Base-by-base conservation (phyloP, 768 basidiomycete species). In the Amanita pallidorosea region DNA sequence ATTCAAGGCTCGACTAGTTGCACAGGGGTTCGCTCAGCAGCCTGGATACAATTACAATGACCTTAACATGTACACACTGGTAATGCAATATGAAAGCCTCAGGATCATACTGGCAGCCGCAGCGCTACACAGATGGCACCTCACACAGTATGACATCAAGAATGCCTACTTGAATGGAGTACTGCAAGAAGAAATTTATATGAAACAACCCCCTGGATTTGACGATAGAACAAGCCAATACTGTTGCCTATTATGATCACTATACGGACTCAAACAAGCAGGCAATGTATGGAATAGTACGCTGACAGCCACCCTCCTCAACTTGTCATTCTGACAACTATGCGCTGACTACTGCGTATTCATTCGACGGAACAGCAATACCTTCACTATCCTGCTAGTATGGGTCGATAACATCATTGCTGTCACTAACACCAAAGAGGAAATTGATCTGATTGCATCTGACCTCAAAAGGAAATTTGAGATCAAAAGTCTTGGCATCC, bases 331-430 rank as follows among this genome's bases (percentile, higher is more conserved):
- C 42, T 53, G 22, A 12, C 49, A 49, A 22, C 44, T 59, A 1
- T 46, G 55, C 13, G 53, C 54, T 0, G 57, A 64, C 41, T 57
- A 57, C 17, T 63, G 62, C 49, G 42, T 51, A 34, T 64, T 56
- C 29, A 54, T 61, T 20, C 37, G 58, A 41, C 31, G 35, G 35
- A 12, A 17, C 40, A 17, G 20, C 25, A 53, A 52, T n/a, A 49
- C 42, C 3, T 43, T 56, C 40, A 46, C 50, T 0, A 61, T 64
- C n/a, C 38, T 62, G 33, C 52, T 56, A 0, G 50, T 68, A 0
- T 64, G 63, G 52, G 63, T 73, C 2, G 66, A 73, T 51, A 66
- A 73, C 56, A 60, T 65, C 45, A 54, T 65, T 0, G 56, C 66
- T 7, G 50, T 65, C 11, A 58, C 62, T 2, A 53, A 29, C 22